Base-by-base conservation (phyloP, 768 basidiomycete species). In the Filobasidium wieringae region DNA sequence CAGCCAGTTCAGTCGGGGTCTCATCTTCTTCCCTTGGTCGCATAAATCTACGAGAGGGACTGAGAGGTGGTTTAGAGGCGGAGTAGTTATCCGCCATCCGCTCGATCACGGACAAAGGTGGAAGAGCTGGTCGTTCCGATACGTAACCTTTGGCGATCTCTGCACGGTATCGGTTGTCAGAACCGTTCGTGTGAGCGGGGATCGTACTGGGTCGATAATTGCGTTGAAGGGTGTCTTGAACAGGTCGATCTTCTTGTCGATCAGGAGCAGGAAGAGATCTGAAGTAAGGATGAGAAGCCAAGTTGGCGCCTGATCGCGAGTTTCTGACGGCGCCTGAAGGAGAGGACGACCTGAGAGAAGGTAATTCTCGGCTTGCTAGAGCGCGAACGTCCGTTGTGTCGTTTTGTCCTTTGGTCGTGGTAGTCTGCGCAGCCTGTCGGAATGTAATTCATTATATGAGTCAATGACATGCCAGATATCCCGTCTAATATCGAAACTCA, bases 71-170 rank as follows among this genome's bases (percentile, higher is more conserved):
- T 33, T 27, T 4, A 34, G 50, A 26, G 29, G 56, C 24, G 7
- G 22, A 17, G 34, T 51, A 57, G 31, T 50, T 33, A 30, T 57
- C 56, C 12, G 56, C 56, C 24, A 57, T 37, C 7, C 47, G 39
- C 26, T 57, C 56, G 49, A 57, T 19, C 2, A 34, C 40, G 7
- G 47, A 30, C 8, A 57, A 14, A 2, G 56, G 56, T 26, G 56
- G 56, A 7, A 57, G 31, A 6, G 56, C 26, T 11, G 39, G 27
- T n/a, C 41, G 22, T 37, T 49, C 22, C n/a, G 33, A 19, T 39
- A 15, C 30, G 15, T 5, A 34, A 33, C 6, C 36, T 22, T 17
- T 30, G 26, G 12, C 9, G 6, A 11, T 7, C 11, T 6, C 11
- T 30, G 47, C 31, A 27, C 47, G 47, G 12, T 27, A 30, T 9